Evolutionary conservation across 148 eudicot genomes (phyloP).

Genomic region (Polygonum aviculare): DNA sequence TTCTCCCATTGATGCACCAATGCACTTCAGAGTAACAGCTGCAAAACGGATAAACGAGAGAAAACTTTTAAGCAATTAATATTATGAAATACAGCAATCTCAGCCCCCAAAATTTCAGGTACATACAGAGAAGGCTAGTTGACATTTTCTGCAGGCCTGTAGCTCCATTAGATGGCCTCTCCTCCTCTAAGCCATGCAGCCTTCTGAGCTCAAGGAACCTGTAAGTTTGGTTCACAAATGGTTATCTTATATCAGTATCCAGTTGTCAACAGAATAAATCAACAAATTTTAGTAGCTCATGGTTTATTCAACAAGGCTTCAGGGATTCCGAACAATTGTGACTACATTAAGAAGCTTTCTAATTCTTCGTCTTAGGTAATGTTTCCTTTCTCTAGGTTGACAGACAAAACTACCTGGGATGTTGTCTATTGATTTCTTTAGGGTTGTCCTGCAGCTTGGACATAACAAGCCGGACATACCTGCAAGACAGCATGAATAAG

Average conservation of each 20-base stretch:
- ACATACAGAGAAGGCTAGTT: conserved; percentile 73
- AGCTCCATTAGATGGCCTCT: conserved; percentile 38
- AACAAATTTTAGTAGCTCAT: not conserved
- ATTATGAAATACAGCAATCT: not conserved
- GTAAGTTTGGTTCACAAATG: conserved; percentile 13
- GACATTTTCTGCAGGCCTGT: conserved; percentile 87
- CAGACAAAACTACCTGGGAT: conserved; percentile 60
- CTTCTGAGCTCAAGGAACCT: conserved; percentile 71
- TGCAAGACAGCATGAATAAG: conserved; percentile 24
- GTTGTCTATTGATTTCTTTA: conserved; percentile 52
- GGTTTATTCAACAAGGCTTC: not conserved
- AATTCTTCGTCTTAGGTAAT: not conserved
- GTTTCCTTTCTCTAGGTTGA: not conserved
- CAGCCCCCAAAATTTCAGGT: not conserved
- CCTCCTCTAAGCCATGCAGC: conserved; percentile 75
- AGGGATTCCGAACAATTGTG: not conserved
- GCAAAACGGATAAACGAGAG: conserved; percentile 15
- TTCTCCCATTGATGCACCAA: conserved; percentile 91
- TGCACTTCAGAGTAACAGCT: conserved; percentile 77
- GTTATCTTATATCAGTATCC: not conserved
- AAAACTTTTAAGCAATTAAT: not conserved
- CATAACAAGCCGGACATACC: conserved; percentile 87
- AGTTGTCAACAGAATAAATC: not conserved
- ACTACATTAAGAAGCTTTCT: not conserved
- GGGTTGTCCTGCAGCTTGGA: conserved; percentile 46